Base-by-base conservation (phyloP, 768 basidiomycete species). In the Asterophora parasitica region DNA sequence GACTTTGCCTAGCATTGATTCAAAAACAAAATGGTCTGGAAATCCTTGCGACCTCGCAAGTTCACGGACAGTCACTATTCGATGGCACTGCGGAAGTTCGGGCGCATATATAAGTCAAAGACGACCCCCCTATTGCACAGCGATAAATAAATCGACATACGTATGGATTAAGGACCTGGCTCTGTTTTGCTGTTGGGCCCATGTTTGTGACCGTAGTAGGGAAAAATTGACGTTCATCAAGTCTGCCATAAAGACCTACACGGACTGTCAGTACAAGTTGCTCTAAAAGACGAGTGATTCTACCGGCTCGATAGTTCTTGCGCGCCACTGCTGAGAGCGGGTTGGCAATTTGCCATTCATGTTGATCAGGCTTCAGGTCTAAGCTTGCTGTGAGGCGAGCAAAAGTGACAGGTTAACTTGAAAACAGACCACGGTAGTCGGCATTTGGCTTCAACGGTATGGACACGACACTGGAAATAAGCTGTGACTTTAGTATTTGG, bases 11-110 rank as follows among this genome's bases (percentile, higher is more conserved):
- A 72, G 65, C 6, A 71, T 52, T 0, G 84, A 68, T 46, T 75
- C 58, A 52, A 92, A 90, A 0, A 76, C 64, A 49, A 88, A 89
- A 56, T 73, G 65, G 53, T 92, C 89, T 0, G 88, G 84, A 60
- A 92, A 88, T 0, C 89, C 88, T 67, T 92, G 89, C 0, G 85
- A 83, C 34, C 89, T 71, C 7, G 88, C 88, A 11, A 87, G 69
- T 60, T 91, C 88, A 4, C 88, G 76, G 17, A 90, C 81, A 0
- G 84, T 84, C 5, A 88, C 65, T 54, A 88, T 79, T 7, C 89
- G 76, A 54, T 75, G 75, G 52, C 79, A 82, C 88, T 91, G 33
- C 28, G 19, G 35, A 15, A 38, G 19, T 26, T 37, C 46, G 10
- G 27, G 27, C 34, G 15, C 31, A 13, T 34, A 26, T n/a, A n/a